Base-by-base conservation (phyloP, 2,329 filamentous ascomycete genomes). In the Pseudogymnoascus sp. region DNA sequence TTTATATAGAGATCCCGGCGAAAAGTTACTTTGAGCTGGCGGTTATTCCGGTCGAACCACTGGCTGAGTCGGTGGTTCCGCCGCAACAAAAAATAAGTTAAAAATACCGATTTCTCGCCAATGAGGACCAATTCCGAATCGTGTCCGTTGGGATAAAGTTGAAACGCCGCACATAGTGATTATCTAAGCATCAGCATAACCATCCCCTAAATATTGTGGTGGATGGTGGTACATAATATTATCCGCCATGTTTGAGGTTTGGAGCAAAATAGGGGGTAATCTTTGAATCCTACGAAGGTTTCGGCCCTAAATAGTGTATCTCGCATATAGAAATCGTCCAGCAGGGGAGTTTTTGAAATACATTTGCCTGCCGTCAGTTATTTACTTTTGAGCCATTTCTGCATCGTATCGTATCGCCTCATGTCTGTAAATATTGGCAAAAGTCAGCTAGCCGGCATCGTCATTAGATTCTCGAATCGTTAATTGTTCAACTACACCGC, bases 51-150 rank as follows among this genome's bases (percentile, higher is more conserved):
- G 33, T 5, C 12, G 12, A n/a, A 34, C 12, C n/a, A n/a, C n/a
- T 34, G n/a, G n/a, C n/a, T n/a, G n/a, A n/a, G n/a, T n/a, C n/a
- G n/a, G n/a, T n/a, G n/a, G n/a, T n/a, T n/a, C n/a, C n/a, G n/a
- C n/a, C n/a, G n/a, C n/a, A n/a, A n/a, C n/a, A n/a, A n/a, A n/a
- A n/a, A n/a, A n/a, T n/a, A 18, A 12, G 45, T 18, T 12, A 30
- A 52, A 52, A 30, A 52, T 52, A 52, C 23, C 23, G 45, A 30
- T 18, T 30, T 52, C 9, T 52, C 45, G 45, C 45, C 45, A 52
- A 52, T 52, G 23, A 52, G 7, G 9, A 12, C 23, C 12, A 52
- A 28, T 52, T 52, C 45, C 45, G 45, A 30, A 5, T 26, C 45
- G 1, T 18, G 45, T 52, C 45, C 45, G 45, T 12, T 30, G n/a